phyloP scores from a whole-genome alignment of 140 eudicot genomes.

The Senecio squalidus region DNA sequence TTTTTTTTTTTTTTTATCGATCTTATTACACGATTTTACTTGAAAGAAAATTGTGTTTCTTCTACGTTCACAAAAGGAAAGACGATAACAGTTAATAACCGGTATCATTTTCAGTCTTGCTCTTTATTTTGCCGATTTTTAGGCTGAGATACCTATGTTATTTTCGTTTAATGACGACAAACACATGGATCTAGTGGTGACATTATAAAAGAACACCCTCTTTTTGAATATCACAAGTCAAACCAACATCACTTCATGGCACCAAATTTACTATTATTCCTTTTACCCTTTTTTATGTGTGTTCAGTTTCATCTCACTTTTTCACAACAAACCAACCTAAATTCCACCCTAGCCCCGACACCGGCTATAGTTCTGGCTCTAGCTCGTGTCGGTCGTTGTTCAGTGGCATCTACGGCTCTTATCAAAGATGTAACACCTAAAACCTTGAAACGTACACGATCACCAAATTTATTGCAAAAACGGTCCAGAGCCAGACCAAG shows the following conservation, averaged over 20 bases:
- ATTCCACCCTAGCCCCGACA: slow-evolving; percentile 2
- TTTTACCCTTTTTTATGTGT: background rate
- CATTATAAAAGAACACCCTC: slow-evolving; percentile 17
- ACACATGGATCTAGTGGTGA: slow-evolving; percentile 16
- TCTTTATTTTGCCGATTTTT: slow-evolving; percentile 21
- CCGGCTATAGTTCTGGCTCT: background rate
- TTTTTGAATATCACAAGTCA: slow-evolving; percentile 16
- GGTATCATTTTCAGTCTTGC: background rate
- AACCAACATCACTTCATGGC: slow-evolving; percentile 24
- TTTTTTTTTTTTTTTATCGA: no score
- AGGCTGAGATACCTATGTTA: slow-evolving; percentile 20
- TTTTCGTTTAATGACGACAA: slow-evolving; percentile 4
- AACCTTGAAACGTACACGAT: slow-evolving; percentile 4
- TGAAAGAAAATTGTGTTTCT: no score
- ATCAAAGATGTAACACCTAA: background rate
- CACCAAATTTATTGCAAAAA: slow-evolving; percentile 1
- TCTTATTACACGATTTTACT: no score
- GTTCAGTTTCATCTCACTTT: slow-evolving; percentile 10
- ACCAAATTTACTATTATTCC: slow-evolving; percentile 10
- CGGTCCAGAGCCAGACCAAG: slow-evolving; percentile 3
- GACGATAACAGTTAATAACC: no score
- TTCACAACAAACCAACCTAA: slow-evolving; percentile 16
- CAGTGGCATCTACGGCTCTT: background rate
- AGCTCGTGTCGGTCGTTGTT: background rate
- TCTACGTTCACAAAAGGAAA: no score